Conservation (phyloP, 768 basidiomycete species). For the Floccularia luteovirens region DNA sequence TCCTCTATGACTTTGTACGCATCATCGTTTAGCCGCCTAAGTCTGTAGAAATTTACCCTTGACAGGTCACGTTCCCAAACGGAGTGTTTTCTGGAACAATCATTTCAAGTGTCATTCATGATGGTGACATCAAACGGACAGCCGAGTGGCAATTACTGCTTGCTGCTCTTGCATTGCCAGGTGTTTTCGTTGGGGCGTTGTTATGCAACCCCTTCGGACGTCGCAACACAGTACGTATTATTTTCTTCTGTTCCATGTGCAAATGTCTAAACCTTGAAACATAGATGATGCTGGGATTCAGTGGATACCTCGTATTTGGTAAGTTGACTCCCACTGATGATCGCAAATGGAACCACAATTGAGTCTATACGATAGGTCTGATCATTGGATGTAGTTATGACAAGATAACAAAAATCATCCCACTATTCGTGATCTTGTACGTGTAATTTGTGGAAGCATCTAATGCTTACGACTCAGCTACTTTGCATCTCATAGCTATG, state of each 20-base stretch:
- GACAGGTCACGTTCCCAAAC: constrained; percentile 63
- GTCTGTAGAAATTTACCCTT: background rate
- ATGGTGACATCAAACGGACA: constrained; percentile 44
- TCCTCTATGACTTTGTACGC: constrained; percentile 60
- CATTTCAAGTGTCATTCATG: constrained; percentile 57
- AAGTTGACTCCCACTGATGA: too few species aligned
- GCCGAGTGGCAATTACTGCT: constrained; percentile 70
- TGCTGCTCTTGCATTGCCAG: constrained; percentile 54
- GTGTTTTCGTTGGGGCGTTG: constrained; percentile 41
- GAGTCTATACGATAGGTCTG: constrained; percentile 30
- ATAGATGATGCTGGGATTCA: constrained; percentile 63
- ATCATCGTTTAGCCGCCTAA: background rate
- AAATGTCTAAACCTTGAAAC: background rate
- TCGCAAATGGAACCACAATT: background rate
- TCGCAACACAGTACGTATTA: constrained; percentile 40
- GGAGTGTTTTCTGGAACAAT: constrained; percentile 64
- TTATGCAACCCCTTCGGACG: constrained; percentile 39
- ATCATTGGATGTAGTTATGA: constrained; percentile 55
- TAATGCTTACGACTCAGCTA: constrained; percentile 1
- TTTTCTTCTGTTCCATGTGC: background rate
- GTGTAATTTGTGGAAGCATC: constrained; percentile 11
- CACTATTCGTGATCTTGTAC: constrained; percentile 63
- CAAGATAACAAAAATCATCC: constrained; percentile 52
- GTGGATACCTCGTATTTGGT: constrained; percentile 62
- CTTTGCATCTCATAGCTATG: constrained; percentile 37